Evolutionary conservation across 2,329 filamentous ascomycete genomes (phyloP).

Genomic region (Pseudopyricularia javanii): DNA sequence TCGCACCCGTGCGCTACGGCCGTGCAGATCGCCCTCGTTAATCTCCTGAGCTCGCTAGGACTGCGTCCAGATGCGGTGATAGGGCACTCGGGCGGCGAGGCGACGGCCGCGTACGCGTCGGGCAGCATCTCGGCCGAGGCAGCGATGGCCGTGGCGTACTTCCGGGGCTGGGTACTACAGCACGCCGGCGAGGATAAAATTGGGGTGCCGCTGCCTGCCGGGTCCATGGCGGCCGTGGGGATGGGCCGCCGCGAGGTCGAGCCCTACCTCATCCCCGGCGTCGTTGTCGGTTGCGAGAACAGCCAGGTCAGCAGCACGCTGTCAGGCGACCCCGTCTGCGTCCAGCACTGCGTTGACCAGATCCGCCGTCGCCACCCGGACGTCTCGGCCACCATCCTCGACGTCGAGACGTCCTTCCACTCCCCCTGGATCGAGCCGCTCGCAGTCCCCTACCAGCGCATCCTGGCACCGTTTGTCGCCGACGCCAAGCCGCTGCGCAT

Average conservation of each 20-base stretch:
- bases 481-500: not conserved
- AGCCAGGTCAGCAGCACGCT: constrained; percentile 22
- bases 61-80: constrained; percentile 22
- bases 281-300: constrained; percentile 20
- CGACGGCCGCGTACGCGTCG: constrained; percentile 34
- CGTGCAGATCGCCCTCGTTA: constrained; percentile 32
- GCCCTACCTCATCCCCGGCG: not conserved
- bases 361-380: not conserved
- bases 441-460: not conserved
- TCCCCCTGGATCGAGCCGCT: constrained; percentile 7
- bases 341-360: not conserved
- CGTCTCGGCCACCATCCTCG: not conserved
- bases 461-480: not conserved
- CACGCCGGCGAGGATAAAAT: not conserved
- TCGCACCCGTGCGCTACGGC: constrained; percentile 26
- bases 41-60: constrained; percentile 22
- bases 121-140: constrained; percentile 25
- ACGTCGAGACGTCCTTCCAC: not conserved
- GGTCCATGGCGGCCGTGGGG: not conserved
- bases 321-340: constrained; percentile 15
- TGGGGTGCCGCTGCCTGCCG: not conserved
- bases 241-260: not conserved
- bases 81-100: constrained; percentile 38
- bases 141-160: constrained; percentile 26
- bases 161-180: not conserved